Evolutionary conservation across 2,329 filamentous ascomycete species (phyloP), one percentile per base, ranked within the genome.

Genomic region (Fusarium hostae): DNA sequence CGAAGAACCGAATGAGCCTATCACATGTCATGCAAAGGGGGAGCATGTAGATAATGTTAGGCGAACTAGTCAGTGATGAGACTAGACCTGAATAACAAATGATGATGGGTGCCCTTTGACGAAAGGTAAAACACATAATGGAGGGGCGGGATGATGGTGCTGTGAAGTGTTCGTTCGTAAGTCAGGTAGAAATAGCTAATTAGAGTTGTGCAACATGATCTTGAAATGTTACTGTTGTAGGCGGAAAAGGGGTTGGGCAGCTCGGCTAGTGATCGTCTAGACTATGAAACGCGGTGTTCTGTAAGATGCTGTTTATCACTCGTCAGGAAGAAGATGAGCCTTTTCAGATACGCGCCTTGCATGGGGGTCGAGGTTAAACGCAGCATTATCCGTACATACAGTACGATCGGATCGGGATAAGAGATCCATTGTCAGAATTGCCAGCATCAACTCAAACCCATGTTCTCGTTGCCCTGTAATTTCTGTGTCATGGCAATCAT

Each of bases 131-230:
- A 65, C 32, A 28, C 5, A 40, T 50, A 50, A 51, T 43, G 63
- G 68, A 41, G 68, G 59, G 59, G 55, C 68, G 59, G 64, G 68
- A 71, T 71, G 68, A 69, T 71, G 68, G 41, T 68, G 50, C 56
- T 47, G 50, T 57, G 65, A 68, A 64, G 65, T 48, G 16, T 37
- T 45, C 37, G 32, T 59, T 57, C 26, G 30, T 52, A 39, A 52
- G 45, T 43, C 34, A 45, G 57, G 37, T 60, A 56, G 52, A 59
- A 30, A 58, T 28, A 26, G 39, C 59, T 41, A 41, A 35, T 40
- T 13, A 41, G 30, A 59, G 24, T 28, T 20, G 20, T 48, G 37
- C 16, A 35, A 35, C 9, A 65, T 56, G 54, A 41, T 28, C 48
- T 18, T 24, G 48, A 45, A 39, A 41, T 43, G 30, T 11, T 40